Evolutionary conservation across 75 land plant genomes (phyloP).

Genomic region (Selaginella tamariscina): DNA sequence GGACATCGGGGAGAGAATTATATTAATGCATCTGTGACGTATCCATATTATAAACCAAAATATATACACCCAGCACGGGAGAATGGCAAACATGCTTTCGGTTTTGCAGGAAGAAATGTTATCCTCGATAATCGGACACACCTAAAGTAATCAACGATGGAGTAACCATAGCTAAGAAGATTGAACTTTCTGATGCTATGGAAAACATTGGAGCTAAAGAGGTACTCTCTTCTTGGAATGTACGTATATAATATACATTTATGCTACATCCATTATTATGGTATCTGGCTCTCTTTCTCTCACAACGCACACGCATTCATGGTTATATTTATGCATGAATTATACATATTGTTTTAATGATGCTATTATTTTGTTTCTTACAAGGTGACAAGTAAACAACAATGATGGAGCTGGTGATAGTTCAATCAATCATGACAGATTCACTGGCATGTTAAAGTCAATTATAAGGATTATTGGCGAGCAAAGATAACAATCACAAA

Average conservation of each 20-base stretch:
- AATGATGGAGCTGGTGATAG: not conserved
- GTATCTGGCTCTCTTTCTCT: too few species aligned
- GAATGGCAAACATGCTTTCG: too few species aligned
- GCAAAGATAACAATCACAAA: slow-evolving; percentile 9
- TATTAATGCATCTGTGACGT: not conserved
- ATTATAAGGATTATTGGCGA: slow-evolving; percentile 12
- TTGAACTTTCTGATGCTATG: not conserved
- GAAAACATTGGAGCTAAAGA: not conserved
- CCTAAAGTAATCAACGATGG: slow-evolving; percentile 48
- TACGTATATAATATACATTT: too few species aligned
- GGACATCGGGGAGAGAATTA: too few species aligned
- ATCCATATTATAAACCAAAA: not conserved
- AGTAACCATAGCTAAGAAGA: not conserved
- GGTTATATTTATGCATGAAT: not conserved
- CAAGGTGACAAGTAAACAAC: not conserved
- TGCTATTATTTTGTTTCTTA: too few species aligned
- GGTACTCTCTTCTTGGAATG: not conserved
- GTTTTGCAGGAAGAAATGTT: slow-evolving; percentile 74
- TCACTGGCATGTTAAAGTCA: slow-evolving; percentile 9
- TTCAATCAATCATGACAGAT: not conserved
- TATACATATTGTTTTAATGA: too few species aligned
- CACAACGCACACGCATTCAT: too few species aligned
- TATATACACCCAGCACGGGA: too few species aligned
- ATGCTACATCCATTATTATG: too few species aligned
- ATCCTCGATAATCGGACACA: slow-evolving; percentile 48